Evolutionary conservation across 805 yeast genomes (phyloP).

Genomic region (Wickerhamiella sorbophila): DNA sequence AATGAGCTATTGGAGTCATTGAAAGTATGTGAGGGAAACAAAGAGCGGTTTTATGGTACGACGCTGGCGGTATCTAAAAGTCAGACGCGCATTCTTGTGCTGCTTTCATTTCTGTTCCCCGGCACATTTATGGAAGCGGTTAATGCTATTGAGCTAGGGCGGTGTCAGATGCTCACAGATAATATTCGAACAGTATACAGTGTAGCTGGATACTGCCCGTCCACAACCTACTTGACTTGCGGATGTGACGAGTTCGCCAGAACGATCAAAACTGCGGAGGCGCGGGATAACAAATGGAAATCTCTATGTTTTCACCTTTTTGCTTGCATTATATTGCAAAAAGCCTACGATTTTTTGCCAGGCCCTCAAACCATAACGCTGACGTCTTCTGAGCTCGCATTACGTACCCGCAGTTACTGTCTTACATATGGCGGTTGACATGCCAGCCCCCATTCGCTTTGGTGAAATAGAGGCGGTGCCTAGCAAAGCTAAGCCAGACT

Average conservation of each 20-base stretch:
- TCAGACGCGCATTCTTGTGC: conserved; percentile 10
- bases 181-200: not conserved
- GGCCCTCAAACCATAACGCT: not conserved
- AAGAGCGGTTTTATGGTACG: conserved; percentile 5
- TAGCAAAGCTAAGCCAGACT: not conserved
- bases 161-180: conserved; percentile 2
- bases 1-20: conserved; percentile 10
- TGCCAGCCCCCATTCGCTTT: not conserved
- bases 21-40: not conserved
- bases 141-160: conserved; percentile 12
- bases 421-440: conserved; percentile 1
- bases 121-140: conserved; percentile 13
- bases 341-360: not conserved
- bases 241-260: conserved; percentile 11
- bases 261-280: not conserved
- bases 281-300: conserved; percentile 1
- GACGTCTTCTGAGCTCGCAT: conserved; percentile 1
- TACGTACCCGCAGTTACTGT: not conserved
- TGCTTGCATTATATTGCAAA: conserved; percentile 12
- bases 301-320: conserved; percentile 14
- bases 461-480: not conserved
- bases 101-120: conserved; percentile 15
- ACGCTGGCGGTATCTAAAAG: conserved; percentile 5
- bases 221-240: conserved; percentile 14
- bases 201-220: conserved; percentile 5